Percentiles rank a stretch among this genome's conserved stretches.
These are phyloP conservation scores for Colletotrichum sp. DNA, from an alignment of 2,329 filamentous ascomycete species.

Conservation along the genomic window DNA sequence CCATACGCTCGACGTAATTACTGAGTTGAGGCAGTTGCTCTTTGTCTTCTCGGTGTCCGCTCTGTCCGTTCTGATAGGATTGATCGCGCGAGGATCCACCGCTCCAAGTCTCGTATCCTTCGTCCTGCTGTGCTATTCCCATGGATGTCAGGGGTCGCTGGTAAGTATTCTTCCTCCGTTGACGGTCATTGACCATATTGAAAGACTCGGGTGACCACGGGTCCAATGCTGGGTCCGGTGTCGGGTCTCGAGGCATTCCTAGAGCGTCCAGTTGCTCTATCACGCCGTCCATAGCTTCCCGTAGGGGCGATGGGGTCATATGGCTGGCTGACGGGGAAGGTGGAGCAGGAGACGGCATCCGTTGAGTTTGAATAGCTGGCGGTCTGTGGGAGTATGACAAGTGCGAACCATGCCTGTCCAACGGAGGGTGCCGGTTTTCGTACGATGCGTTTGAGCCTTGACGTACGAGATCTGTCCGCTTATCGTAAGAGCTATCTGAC, in stretches of 20 bases:
- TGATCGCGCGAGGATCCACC: constrained; percentile 56
- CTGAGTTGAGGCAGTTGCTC: constrained; percentile 72
- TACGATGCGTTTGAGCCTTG: constrained; percentile 36
- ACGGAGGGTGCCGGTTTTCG: constrained; percentile 25
- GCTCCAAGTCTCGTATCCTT: constrained; percentile 64
- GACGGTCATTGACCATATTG: constrained; percentile 55
- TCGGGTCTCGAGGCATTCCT: constrained; percentile 62
- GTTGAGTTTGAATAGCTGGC: constrained; percentile 55
- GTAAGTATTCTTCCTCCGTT: constrained; percentile 33
- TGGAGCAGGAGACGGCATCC: constrained; percentile 66
- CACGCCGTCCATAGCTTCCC: constrained; percentile 97
- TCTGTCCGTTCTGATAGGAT: constrained; percentile 42
- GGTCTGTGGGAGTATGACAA: constrained; percentile 38
- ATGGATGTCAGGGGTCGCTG: constrained; percentile 74
- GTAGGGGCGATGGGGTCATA: constrained; percentile 86
- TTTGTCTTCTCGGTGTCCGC: constrained; percentile 48
- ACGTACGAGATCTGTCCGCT: constrained; percentile 29
- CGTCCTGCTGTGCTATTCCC: constrained; percentile 67
- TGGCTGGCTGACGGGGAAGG: constrained; percentile 70
- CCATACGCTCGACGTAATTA: constrained; percentile 92
- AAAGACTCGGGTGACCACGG: constrained; percentile 95
- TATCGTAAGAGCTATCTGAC: constrained; percentile 45
- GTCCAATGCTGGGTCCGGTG: constrained; percentile 63
- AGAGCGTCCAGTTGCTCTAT: constrained; percentile 95
- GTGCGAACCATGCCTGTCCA: constrained; percentile 42